phyloP scores from a whole-genome alignment of 768 basidiomycete species.

The Solioccasus polychromus region DNA sequence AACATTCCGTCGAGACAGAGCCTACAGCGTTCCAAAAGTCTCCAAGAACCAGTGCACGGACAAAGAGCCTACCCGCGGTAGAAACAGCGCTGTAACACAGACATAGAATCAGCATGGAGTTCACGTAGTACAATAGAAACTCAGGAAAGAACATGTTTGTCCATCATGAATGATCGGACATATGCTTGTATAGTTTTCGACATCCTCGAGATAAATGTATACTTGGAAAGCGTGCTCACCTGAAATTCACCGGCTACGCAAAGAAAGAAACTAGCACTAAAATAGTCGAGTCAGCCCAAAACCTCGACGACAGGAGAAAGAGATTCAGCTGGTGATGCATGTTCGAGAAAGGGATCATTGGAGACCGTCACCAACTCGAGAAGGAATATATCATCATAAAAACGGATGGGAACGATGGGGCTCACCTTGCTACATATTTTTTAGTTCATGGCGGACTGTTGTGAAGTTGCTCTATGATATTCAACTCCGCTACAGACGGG shows the following conservation, averaged over 20 bases:
- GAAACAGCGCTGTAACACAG: neutral
- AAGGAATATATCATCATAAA: constrained; percentile 69
- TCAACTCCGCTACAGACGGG: constrained; percentile 29
- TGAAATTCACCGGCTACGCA: no score
- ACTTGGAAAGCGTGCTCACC: constrained; percentile 7
- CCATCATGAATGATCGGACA: constrained; percentile 66
- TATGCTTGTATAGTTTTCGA: constrained; percentile 64
- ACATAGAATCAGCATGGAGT: constrained; percentile 4
- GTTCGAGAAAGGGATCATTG: constrained; percentile 74
- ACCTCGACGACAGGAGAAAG: constrained; percentile 23
- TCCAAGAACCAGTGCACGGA: constrained; percentile 92
- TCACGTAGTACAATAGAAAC: constrained; percentile 14
- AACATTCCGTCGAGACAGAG: constrained; percentile 88
- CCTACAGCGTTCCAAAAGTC: constrained; percentile 90
- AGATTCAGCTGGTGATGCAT: constrained; percentile 64
- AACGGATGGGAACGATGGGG: constrained; percentile 8
- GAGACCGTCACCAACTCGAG: constrained; percentile 67
- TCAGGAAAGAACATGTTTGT: constrained; percentile 52
- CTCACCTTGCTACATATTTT: no score
- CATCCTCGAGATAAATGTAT: constrained; percentile 43
- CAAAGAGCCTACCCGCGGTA: constrained; percentile 68
- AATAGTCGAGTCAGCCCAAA: constrained; percentile 2
- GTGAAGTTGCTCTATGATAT: neutral
- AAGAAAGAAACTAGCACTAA: neutral
- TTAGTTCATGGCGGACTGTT: no score